Evolutionary conservation across 768 basidiomycete species (phyloP), one percentile per base, ranked within the genome.

Genomic region (Daedaleopsis sinensis): DNA sequence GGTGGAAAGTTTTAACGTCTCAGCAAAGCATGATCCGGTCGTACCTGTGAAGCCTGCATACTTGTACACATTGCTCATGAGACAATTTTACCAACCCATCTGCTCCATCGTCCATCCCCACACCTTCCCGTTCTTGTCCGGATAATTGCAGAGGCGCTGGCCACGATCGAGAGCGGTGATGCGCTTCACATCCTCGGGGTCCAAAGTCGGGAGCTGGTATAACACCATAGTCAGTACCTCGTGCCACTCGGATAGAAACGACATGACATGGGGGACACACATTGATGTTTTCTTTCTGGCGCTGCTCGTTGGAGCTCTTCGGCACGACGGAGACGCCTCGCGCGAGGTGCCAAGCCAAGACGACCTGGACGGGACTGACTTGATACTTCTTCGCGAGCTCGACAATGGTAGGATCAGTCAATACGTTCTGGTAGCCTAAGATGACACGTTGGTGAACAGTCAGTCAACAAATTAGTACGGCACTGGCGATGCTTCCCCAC

Each of bases 311-410:
- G 19, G 72, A 71, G 57, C 81, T 83, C 73, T 82, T 83, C 2
- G 84, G 82, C 3, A 84, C 72, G 6, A 78, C 74, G 19, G 76
- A 69, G 6, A 76, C 77, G 0, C 79, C 78, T 24, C 82, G 72
- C 18, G 78, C 74, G 42, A 84, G 50, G 64, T 83, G 80, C 84
- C 84, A 86, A 0, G 80, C 78, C 9, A 86, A 70, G 27, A 79
- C 77, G 38, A 86, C 71, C 68, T 84, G 83, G 5, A 76, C 80
- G 1, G 82, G 73, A 0, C 77, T 71, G 4, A 74, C 80, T 5
- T 74, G 74, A 68, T 84, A 79, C 61, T 84, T 84, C 58, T 73
- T 63, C 9, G 84, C 82, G 6, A 86, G 68, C 47, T 74, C 70
- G 23, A 72, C 64, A 42, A 84, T 79, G 9, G 76, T 63, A 0